A percentile compares a stretch with the other conserved stretches of the same genome.
Evolutionary conservation across 768 basidiomycete genomes (phyloP).

Genomic region (Amanita muscaria): DNA sequence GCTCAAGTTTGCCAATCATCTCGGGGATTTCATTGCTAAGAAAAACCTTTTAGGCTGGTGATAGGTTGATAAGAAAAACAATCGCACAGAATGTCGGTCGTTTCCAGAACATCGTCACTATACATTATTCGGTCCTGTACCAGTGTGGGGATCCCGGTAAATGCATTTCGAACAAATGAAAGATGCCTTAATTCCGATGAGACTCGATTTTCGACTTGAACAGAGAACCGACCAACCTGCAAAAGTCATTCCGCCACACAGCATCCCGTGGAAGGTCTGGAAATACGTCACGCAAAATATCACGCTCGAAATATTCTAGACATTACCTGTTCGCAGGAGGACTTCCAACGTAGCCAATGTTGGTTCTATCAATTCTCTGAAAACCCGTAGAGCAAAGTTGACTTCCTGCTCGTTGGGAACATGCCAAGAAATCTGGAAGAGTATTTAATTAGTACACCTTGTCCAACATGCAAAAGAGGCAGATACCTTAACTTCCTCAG

Average conservation of each 20-base stretch:
- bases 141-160: slow-evolving; percentile 66
- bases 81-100: slow-evolving; percentile 63
- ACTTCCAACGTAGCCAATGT: slow-evolving; percentile 45
- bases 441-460: slow-evolving; percentile 1
- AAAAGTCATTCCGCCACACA: slow-evolving; percentile 80
- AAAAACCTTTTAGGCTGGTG: not conserved
- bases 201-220: not conserved
- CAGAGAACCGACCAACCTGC: slow-evolving; percentile 39
- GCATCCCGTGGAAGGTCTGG: slow-evolving; percentile 40
- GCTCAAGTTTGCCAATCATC: slow-evolving; percentile 59
- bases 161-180: slow-evolving; percentile 65
- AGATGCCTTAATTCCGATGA: slow-evolving; percentile 37
- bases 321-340: slow-evolving; percentile 44
- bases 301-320: slow-evolving; percentile 6
- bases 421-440: slow-evolving; percentile 63
- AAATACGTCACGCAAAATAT: slow-evolving; percentile 6
- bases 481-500: slow-evolving; percentile 58
- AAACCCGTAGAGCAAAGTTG: slow-evolving; percentile 61
- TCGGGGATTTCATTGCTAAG: slow-evolving; percentile 65
- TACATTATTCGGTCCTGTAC: slow-evolving; percentile 46
- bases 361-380: slow-evolving; percentile 59
- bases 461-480: not conserved
- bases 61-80: not conserved
- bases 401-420: slow-evolving; percentile 64
- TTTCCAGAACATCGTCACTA: slow-evolving; percentile 29